phyloP scores from a whole-genome alignment of 108 stramenopile species.

The Mayamaea pseudoterrestris region DNA sequence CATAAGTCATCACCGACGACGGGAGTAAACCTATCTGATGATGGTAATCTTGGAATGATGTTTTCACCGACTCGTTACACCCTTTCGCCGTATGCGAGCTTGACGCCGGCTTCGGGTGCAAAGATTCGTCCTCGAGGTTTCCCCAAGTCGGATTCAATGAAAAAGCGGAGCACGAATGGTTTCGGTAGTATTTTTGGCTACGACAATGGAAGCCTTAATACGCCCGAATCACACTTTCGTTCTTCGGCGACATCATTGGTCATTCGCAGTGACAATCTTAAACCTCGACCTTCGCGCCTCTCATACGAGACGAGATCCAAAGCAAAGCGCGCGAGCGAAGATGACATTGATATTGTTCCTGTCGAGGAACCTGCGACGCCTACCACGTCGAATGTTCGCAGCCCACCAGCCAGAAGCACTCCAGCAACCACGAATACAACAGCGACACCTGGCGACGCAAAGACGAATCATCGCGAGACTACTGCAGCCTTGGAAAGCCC shows the following conservation, averaged over 20 bases:
- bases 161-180: background rate
- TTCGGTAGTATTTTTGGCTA: conserved; percentile 2
- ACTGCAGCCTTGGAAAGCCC: too few relatives aligned
- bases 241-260: conserved; percentile 42
- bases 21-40: conserved; percentile 27
- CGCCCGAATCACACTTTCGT: conserved; percentile 39
- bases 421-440: background rate
- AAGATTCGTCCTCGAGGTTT: conserved; percentile 75
- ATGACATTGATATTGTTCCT: too few relatives aligned
- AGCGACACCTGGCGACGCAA: background rate
- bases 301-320: conserved; percentile 2
- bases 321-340: too few relatives aligned
- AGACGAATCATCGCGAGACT: too few relatives aligned
- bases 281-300: conserved; percentile 27
- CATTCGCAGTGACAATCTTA: conserved; percentile 39
- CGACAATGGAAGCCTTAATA: conserved; percentile 15
- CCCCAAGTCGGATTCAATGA: conserved; percentile 32
- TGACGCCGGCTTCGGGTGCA: conserved; percentile 46
- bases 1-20: conserved; percentile 18
- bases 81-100: background rate
- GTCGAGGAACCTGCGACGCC: background rate
- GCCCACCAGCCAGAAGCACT: background rate
- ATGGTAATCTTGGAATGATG: conserved; percentile 19
- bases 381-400: background rate
- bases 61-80: background rate